phyloP scores from a whole-genome alignment of 257 asterid species.

The Marsdenia floribunda region DNA sequence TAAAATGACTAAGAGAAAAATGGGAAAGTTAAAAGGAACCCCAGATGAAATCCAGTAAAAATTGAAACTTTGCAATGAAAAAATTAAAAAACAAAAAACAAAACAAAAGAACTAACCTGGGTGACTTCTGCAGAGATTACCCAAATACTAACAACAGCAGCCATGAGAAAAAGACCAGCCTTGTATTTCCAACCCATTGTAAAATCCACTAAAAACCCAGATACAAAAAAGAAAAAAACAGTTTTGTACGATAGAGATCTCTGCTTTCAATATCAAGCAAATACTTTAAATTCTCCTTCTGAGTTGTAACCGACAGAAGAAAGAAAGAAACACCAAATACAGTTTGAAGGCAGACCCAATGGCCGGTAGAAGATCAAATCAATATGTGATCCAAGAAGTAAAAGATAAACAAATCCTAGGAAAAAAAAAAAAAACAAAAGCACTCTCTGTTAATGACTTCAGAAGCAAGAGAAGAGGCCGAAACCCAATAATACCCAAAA shows the following conservation, averaged over 20 bases:
- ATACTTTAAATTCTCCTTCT: not conserved
- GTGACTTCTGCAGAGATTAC: conserved; percentile 99
- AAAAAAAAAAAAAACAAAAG: no score
- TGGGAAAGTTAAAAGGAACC: not conserved
- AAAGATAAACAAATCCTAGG: not conserved
- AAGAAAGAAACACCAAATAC: not conserved
- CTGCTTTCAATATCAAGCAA: conserved; percentile 8
- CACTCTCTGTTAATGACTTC: not conserved
- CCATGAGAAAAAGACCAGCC: conserved; percentile 80
- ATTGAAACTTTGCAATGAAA: not conserved
- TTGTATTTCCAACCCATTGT: conserved; percentile 85
- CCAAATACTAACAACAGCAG: conserved; percentile 93
- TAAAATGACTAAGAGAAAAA: not conserved
- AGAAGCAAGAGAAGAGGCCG: not conserved
- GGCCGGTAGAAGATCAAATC: conserved; percentile 18
- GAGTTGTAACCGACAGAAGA: conserved; percentile 15
- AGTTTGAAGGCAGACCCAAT: conserved; percentile 5
- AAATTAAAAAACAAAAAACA: not conserved
- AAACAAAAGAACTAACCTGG: conserved; percentile 46
- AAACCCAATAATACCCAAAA: not conserved
- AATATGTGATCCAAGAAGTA: not conserved
- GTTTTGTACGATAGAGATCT: conserved; percentile 29
- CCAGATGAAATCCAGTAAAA: not conserved
- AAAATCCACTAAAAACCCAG: conserved; percentile 7
- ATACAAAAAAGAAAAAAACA: not conserved